A percentile compares a stretch with the other conserved stretches of the same genome.
phyloP scores from a whole-genome alignment of 2,329 filamentous ascomycete species.

The Alternaria sp. region DNA sequence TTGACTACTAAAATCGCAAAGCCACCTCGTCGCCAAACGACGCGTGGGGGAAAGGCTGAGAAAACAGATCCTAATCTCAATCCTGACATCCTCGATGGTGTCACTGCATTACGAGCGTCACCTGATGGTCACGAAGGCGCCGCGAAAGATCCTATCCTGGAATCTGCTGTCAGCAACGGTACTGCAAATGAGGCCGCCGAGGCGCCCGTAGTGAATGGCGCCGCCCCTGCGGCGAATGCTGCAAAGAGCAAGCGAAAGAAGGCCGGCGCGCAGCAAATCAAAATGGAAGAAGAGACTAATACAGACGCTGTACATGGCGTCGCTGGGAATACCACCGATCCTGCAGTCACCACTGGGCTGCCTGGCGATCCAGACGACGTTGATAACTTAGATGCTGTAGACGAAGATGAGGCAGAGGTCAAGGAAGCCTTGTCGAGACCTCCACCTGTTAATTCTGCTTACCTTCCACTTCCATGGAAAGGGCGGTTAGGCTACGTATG shows the following conservation, averaged over 20 bases:
- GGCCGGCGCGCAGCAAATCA: constrained; percentile 36
- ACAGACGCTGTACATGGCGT: constrained; percentile 23
- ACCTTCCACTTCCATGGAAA: constrained; percentile 87
- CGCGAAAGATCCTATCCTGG: constrained; percentile 19
- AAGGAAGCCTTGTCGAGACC: constrained; percentile 68
- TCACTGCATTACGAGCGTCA: constrained; percentile 54
- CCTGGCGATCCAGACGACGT: constrained; percentile 60
- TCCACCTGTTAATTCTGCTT: constrained; percentile 82
- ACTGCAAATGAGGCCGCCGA: constrained; percentile 25
- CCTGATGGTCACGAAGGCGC: constrained; percentile 51
- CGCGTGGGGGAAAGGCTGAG: constrained; percentile 34
- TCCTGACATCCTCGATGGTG: constrained; percentile 54
- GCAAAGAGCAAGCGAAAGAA: constrained; percentile 40
- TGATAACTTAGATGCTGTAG: constrained; percentile 54
- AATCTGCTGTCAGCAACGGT: constrained; percentile 22
- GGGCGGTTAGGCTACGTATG: constrained; percentile 87
- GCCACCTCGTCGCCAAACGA: constrained; percentile 39
- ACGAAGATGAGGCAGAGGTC: constrained; percentile 65
- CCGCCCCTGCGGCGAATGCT: constrained; percentile 23
- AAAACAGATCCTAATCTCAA: constrained; percentile 49
- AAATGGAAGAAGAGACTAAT: constrained; percentile 30
- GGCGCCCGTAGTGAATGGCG: constrained; percentile 19
- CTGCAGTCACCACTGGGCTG: constrained; percentile 29
- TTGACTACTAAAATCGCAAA: constrained; percentile 33
- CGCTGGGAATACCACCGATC: constrained; percentile 27